Conservation (phyloP, 2,329 filamentous ascomycete genomes). For the Colletotrichum scovillei region DNA sequence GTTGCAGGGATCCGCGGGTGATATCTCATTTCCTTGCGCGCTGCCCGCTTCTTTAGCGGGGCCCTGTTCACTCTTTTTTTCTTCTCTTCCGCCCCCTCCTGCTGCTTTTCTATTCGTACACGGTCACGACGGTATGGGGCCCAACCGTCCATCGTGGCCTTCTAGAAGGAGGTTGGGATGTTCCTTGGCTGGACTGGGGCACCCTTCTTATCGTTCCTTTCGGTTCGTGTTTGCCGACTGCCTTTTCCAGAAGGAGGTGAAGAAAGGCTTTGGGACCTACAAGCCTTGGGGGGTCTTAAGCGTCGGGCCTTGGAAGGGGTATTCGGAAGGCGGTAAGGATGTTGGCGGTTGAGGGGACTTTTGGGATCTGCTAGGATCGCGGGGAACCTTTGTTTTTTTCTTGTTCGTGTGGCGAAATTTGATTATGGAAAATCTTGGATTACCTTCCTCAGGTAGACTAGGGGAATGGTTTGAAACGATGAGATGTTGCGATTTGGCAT, state of each 20-base stretch:
- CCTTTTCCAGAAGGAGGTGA: background rate
- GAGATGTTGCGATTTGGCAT: background rate
- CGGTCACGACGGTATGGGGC: background rate
- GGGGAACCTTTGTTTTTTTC: background rate
- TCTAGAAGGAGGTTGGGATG: constrained; percentile 13
- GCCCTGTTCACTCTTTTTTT: background rate
- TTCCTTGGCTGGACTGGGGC: background rate
- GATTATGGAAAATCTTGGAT: background rate
- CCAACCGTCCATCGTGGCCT: background rate
- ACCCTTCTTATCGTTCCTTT: background rate
- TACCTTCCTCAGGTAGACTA: background rate
- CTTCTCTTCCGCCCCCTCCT: background rate
- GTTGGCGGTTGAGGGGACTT: background rate
- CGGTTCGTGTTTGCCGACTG: background rate
- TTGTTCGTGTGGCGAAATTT: background rate
- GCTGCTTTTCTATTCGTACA: background rate
- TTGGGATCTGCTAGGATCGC: background rate
- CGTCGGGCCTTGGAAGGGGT: background rate
- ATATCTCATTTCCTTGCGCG: background rate
- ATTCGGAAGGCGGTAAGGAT: background rate
- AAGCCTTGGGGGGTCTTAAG: background rate
- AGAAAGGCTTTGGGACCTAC: background rate
- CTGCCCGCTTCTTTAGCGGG: background rate
- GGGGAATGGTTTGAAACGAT: background rate
- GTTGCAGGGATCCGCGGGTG: background rate